Conservation (phyloP, 176 grass and related monocot species). For the Eleusine coracana region DNA sequence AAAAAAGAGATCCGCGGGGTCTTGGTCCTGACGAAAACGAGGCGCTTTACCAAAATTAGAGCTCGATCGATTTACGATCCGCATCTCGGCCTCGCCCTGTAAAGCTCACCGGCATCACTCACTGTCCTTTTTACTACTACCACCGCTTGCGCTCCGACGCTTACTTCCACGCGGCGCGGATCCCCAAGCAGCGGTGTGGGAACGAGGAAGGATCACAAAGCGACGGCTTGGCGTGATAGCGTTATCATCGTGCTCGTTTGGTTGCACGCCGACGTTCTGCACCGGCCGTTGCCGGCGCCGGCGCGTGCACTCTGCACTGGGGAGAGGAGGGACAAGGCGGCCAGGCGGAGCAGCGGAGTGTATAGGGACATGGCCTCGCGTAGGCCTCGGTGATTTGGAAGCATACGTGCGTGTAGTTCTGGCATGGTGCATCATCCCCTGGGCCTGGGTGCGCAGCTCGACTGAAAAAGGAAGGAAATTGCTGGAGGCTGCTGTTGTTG, state of each 20-base stretch:
- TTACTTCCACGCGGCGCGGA: conserved; percentile 35
- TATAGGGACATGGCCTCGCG: conserved; percentile 33
- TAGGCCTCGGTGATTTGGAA: conserved; percentile 26
- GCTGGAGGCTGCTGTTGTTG: conserved; percentile 9
- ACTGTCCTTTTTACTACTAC: background rate
- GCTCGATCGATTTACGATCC: conserved; percentile 60
- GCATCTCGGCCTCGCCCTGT: conserved; percentile 47
- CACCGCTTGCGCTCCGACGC: conserved; percentile 15
- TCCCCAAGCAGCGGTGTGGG: conserved; percentile 26
- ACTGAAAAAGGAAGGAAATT: conserved; percentile 36
- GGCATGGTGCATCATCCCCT: background rate
- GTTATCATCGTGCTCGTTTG: background rate
- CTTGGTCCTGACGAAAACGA: conserved; percentile 49
- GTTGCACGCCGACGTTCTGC: conserved; percentile 10
- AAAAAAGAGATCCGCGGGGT: conserved; percentile 34
- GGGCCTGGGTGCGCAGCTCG: conserved; percentile 11
- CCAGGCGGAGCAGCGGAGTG: conserved; percentile 35
- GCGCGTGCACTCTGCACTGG: background rate
- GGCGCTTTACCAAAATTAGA: conserved; percentile 64
- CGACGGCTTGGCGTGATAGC: conserved; percentile 22
- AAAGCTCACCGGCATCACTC: conserved; percentile 46
- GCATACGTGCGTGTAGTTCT: conserved; percentile 20
- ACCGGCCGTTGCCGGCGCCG: background rate
- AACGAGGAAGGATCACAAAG: conserved; percentile 40
- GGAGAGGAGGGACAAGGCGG: conserved; percentile 22